Conservation (phyloP, 805 yeast genomes). For the Nakazawaea ambrosiae region DNA sequence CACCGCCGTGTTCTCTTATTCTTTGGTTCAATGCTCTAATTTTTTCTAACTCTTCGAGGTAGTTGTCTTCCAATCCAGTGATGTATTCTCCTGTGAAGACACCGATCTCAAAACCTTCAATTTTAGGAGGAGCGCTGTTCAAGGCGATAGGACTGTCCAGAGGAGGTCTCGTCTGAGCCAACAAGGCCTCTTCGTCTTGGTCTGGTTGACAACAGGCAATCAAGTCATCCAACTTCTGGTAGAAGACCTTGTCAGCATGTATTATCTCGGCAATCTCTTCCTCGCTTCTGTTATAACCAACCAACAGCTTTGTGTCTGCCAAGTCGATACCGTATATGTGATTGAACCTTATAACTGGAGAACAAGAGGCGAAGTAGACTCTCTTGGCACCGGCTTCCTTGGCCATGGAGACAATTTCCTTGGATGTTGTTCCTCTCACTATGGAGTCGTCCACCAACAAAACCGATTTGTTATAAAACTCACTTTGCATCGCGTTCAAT, state of each 20-base stretch:
- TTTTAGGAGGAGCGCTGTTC: constrained; percentile 18
- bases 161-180: constrained; percentile 3
- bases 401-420: constrained; percentile 97
- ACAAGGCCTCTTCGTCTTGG: not conserved
- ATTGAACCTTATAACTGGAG: constrained; percentile 95
- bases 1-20: constrained; percentile 33
- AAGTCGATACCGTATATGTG: constrained; percentile 97
- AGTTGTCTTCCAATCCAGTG: constrained; percentile 87
- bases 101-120: constrained; percentile 83
- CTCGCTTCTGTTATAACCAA: constrained; percentile 74
- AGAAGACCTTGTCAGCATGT: constrained; percentile 89
- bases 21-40: constrained; percentile 74
- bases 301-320: constrained; percentile 90
- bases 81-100: constrained; percentile 93
- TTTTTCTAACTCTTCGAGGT: constrained; percentile 73
- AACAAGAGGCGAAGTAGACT: constrained; percentile 95
- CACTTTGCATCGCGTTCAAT: constrained; percentile 92
- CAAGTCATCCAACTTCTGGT: constrained; percentile 80
- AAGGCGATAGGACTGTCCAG: constrained; percentile 17
- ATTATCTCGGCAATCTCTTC: constrained; percentile 68
- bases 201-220: constrained; percentile 59
- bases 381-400: constrained; percentile 93
- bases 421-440: constrained; percentile 96
- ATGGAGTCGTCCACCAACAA: constrained; percentile 94
- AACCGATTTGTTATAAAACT: constrained; percentile 79